Base-by-base conservation (phyloP, 306 rosid genomes). In the apple (Malus domestica) region DNA sequence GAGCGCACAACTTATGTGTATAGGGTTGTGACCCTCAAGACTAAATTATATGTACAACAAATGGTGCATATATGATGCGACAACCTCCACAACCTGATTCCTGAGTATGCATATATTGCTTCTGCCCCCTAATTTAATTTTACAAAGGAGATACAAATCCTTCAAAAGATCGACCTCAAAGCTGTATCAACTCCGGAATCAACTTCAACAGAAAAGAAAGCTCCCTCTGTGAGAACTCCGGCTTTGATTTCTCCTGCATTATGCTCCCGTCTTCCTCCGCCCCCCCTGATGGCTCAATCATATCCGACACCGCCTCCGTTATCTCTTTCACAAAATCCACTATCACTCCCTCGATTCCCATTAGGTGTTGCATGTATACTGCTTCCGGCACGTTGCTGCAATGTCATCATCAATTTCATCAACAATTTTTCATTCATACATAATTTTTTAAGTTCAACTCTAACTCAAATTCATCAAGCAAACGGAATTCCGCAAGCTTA, bases 291-390 rank as follows among this genome's bases (percentile, higher is more conserved):
- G 97, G 88, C 66, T 81, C 87, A 57, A 88, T 83, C 86, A 87
- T 72, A 57, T 88, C 87, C 4, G 82, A 87, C 68, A 96, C 87
- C 4, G 90, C 81, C 78, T 88, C 89, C 7, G 97, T 85, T 42
- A 92, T 96, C 85, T 90, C 98, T 79, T 83, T 62, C 13, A 96
- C 98, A 27, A 88, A 78, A 87, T 96, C 98, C 45, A 92, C 97
- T 18, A 96, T 90, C 49, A 92, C 98, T 76, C 98, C 99, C 67
- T 92, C 91, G 3, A 92, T 78, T 64, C 99, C 98, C 98, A 96
- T 96, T 32, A 96, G 59, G 78, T 96, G 86, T 82, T 96, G 98
- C 91, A 92, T 64, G 85, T 92, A 88, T 3, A 96, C 97, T 7
- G 96, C 98, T 73, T 96, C 98, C 10, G 96, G 76, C 75, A 96